Evolutionary conservation across 2,329 filamentous ascomycete species (phyloP), one percentile per base, ranked within the genome.

Genomic region (Apiospora malaysiana): DNA sequence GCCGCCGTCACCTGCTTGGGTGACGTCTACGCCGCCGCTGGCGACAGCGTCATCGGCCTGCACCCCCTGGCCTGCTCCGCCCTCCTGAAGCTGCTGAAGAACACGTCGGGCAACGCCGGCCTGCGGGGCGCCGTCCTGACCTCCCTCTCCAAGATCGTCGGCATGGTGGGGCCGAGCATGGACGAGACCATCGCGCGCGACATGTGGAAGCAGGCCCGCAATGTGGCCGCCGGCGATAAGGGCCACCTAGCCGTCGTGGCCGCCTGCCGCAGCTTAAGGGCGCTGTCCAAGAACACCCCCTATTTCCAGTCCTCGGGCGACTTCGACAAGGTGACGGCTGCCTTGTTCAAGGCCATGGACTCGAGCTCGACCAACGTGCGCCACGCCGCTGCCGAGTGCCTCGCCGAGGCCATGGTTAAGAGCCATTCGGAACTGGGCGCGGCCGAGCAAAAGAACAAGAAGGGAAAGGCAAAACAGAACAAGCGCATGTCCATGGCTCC

Each of bases 291-390:
- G 70, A 85, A 88, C 72, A 98, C 95, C 0, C 82, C 88, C 0
- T 97, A 93, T 79, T 98, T 98, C 78, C 91, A 94, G 78, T 97
- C 97, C 77, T 90, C 92, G 18, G 91, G 88, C 79, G 96, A 99
- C 79, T 97, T 97, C 78, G 96, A 99, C 75, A 94, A 93, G 79
- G 83, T 98, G 25, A 94, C 95, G 81, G 89, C 88, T 45, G 90
- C 92, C 7, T 84, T 97, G 21, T 96, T 94, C 88, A 98, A 97
- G 81, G 89, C 92, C 0, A 92, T 97, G 72, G 96, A 99, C 76
- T 95, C 92, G 46, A 82, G 90, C 1, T 93, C 91, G 67, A 83
- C 91, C 0, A 87, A 91, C 40, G 94, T 97, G 68, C 89, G 96
- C 72, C 93, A 95, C 81, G 93, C 95, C 2, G 94, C 94, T 4